Evolutionary conservation across 495 filamentous ascomycete genomes (phyloP), one percentile per base, ranked within the genome.

Genomic region (Pseudomonodictys pantanalensis): DNA sequence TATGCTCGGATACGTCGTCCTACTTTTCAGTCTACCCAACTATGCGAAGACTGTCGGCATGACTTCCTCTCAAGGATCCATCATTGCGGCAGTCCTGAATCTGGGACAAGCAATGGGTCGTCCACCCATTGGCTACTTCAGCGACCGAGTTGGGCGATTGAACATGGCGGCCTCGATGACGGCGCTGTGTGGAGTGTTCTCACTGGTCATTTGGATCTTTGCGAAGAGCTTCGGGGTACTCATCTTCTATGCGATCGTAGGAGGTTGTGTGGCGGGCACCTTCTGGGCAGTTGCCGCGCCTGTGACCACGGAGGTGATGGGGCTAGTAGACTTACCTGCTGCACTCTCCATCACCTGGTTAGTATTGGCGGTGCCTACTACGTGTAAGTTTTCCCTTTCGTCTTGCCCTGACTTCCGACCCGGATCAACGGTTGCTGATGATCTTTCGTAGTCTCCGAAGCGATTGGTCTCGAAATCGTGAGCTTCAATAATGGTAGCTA

Each of bases 321-420:
- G 88, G 2, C 66, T 95, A 11, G 76, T 78, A 63, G 75, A 89
- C 43, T 75, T 92, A 2, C 89, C 90, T 24, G 82, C 86, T 32
- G 83, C 82, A 0, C 71, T 93, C 20, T 87, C 84, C 29, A 82
- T 93, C n/a, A 80, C 83, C 18, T 95, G 90, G 90, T 68, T 93
- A 18, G 71, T 81, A 6, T 76, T 93, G 11, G 84, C 87, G 29
- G 66, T 90, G 8, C 90, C 90, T 1, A 81, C 82, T 7, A 92
- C 88, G 0, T 79, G 73, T 76, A 60, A 69, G 73, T 69, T n/a
- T 30, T 39, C 38, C n/a, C 7, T 46, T 28, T 12, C 12, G 12
- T 51, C 53, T 61, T n/a, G n/a, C n/a, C n/a, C n/a, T n/a, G n/a
- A n/a, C n/a, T n/a, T n/a, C n/a, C n/a, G n/a, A n/a, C n/a, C n/a